These are phyloP conservation scores for Hypericum perforatum DNA, from an alignment of 345 rosid genomes.

Conservation along the genomic window DNA sequence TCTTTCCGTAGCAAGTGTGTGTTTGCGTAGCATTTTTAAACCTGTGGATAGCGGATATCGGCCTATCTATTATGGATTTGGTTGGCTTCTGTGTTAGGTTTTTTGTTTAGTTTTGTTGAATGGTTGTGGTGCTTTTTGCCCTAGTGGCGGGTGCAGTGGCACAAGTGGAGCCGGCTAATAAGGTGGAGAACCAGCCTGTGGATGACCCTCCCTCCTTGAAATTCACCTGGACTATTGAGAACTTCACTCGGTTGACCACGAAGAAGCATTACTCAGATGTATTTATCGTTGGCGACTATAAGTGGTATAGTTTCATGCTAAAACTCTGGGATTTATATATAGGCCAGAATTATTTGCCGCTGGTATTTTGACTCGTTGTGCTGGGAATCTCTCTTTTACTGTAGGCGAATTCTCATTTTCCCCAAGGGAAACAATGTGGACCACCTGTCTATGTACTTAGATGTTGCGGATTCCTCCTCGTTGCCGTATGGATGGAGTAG, in stretches of 20 bases:
- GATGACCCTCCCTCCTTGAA: slow-evolving; percentile 8
- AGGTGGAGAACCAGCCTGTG: slow-evolving; percentile 1
- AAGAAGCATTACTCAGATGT: slow-evolving; percentile 15
- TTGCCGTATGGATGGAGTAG: slow-evolving; percentile 24
- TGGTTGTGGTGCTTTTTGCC: no score
- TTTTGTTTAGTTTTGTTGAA: no score
- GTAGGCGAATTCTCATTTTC: slow-evolving; percentile 11
- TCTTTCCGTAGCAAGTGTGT: no score
- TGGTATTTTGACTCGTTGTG: neutral
- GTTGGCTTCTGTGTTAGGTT: no score
- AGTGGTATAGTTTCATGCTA: slow-evolving; percentile 12
- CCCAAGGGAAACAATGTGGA: slow-evolving; percentile 22
- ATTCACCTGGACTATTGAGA: slow-evolving; percentile 22
- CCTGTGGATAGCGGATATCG: no score
- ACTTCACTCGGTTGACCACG: slow-evolving; percentile 11
- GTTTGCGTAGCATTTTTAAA: no score
- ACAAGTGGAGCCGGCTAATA: neutral
- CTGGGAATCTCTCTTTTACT: neutral
- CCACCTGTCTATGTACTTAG: slow-evolving; percentile 17
- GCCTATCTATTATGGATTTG: no score
- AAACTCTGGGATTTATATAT: neutral
- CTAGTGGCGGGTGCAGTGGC: neutral
- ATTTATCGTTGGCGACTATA: slow-evolving; percentile 11
- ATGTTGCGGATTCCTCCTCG: slow-evolving; percentile 13
- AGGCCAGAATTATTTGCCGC: neutral